Base-by-base conservation (phyloP, 495 filamentous ascomycete genomes). In the Hyaloscypha finlandica region DNA sequence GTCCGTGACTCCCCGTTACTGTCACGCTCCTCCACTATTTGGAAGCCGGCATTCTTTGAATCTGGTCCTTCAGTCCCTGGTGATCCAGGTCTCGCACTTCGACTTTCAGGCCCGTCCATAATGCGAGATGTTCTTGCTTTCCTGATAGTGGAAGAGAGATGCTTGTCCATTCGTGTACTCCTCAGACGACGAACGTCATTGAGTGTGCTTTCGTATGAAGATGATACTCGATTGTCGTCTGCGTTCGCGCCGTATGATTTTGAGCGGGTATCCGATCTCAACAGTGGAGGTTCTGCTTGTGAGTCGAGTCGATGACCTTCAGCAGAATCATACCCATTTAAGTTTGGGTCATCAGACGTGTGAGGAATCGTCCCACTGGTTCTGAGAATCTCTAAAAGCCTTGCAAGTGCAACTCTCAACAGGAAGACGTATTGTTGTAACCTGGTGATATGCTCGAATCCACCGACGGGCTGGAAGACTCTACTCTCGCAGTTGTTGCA, bases 371-470 rank as follows among this genome's bases (percentile, higher is more conserved):
- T 90, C 59, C 93, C 93, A 67, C 86, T 93, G 61, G 83, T 88
- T 64, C 92, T 88, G 54, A 99, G 85, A 22, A 94, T 96, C 20
- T 93, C 88, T 45, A 99, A 82, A 39, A 99, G 83, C 62, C 96
- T 85, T 8, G 96, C 96, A 58, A 98, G 87, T 48, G 96, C 95
- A 32, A 98, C 94, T 73, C 90, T 86, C 37, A 99, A 80, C 52
- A 99, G 81, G 76, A 96, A 97, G 14, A 98, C 88, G 72, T 96
- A 99, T 77, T 98, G 95, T 74, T 92, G 89, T 61, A 99, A 81
- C 74, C 94, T 90, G 14, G 92, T 88, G 30, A 96, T 86, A 39
- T 83, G 85, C 59, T 81, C 77, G 72, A 92, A 90, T 2, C 82
- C 83, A 8, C 77, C 77, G 61, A 82, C 75, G 1, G 83, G 81